Conservation (phyloP, 352 stramenopile genomes). For the Elongisporangium undulatum region DNA sequence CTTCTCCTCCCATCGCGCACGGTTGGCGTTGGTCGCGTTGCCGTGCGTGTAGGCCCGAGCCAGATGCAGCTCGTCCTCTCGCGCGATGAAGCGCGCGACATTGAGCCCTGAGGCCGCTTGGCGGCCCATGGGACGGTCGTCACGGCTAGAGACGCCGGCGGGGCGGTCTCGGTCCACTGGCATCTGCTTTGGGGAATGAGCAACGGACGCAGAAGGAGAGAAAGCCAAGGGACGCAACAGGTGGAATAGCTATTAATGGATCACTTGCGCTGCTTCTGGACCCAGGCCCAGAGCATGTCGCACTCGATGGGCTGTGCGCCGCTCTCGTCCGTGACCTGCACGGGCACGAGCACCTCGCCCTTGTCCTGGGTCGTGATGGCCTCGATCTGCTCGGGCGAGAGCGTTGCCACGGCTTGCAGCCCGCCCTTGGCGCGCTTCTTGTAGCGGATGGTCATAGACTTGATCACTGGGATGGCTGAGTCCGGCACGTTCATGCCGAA, state of each 20-base stretch:
- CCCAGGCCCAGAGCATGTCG: conserved; percentile 86
- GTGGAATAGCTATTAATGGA: neutral
- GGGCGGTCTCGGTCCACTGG: conserved; percentile 44
- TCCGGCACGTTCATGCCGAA: conserved; percentile 87
- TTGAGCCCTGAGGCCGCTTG: conserved; percentile 54
- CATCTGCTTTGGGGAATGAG: conserved; percentile 16
- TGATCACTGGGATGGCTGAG: conserved; percentile 72
- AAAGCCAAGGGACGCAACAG: neutral
- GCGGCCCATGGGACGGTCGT: conserved; percentile 7
- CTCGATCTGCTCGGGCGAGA: conserved; percentile 61
- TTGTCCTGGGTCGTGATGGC: conserved; percentile 68
- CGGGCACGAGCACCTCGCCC: conserved; percentile 64
- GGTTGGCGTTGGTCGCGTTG: conserved; percentile 43
- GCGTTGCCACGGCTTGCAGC: conserved; percentile 58
- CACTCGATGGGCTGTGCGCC: conserved; percentile 77
- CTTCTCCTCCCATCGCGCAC: conserved; percentile 73
- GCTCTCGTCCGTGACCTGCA: conserved; percentile 65
- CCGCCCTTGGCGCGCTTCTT: conserved; percentile 66
- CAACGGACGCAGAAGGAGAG: neutral
- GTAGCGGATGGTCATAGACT: conserved; percentile 83
- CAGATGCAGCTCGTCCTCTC: conserved; percentile 69
- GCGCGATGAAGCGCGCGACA: conserved; percentile 67
- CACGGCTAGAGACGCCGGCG: conserved; percentile 38
- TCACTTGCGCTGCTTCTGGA: conserved; percentile 48
- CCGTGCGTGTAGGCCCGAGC: conserved; percentile 46